These are phyloP conservation scores for Penicillium sp. DNA, from an alignment of 2,329 filamentous ascomycete species.

Conservation along the genomic window DNA sequence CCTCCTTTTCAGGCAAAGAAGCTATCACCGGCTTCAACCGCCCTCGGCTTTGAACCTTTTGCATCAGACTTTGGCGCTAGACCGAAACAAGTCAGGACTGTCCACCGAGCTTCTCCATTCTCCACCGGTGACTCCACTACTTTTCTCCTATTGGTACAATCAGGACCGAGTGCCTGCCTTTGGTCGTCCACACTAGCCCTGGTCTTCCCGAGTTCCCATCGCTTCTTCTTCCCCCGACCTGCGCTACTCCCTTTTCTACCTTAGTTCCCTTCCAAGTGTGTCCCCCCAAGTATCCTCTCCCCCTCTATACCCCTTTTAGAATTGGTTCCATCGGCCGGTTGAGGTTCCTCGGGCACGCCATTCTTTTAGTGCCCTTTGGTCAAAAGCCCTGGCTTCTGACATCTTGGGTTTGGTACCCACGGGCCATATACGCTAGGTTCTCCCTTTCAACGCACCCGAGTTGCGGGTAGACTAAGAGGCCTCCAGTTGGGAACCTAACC, in stretches of 20 bases:
- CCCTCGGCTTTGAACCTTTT: slow-evolving; percentile 20
- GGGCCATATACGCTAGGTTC: slow-evolving; percentile 36
- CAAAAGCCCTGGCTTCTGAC: slow-evolving; percentile 9
- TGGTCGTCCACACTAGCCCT: slow-evolving; percentile 24
- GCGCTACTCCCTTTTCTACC: slow-evolving; percentile 34
- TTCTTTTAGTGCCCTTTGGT: slow-evolving; percentile 18
- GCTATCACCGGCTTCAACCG: slow-evolving; percentile 28
- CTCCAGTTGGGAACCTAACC: slow-evolving; percentile 21
- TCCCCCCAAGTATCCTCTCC: slow-evolving; percentile 4
- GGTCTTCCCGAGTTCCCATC: slow-evolving; percentile 30
- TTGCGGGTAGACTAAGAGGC: slow-evolving; percentile 37
- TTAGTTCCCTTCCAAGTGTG: slow-evolving; percentile 28
- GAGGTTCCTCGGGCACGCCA: slow-evolving; percentile 38
- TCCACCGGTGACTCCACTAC: neutral
- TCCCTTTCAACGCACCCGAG: slow-evolving; percentile 28
- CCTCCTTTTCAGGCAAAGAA: slow-evolving; percentile 9
- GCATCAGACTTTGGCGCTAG: slow-evolving; percentile 14
- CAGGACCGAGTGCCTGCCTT: neutral
- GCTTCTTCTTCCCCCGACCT: slow-evolving; percentile 34
- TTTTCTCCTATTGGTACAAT: slow-evolving; percentile 8
- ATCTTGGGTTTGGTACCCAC: slow-evolving; percentile 31
- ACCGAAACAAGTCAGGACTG: neutral
- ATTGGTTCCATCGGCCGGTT: slow-evolving; percentile 21
- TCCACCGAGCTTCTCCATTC: slow-evolving; percentile 14
- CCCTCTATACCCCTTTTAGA: slow-evolving; percentile 11